Percentiles rank a stretch among this genome's conserved stretches.
These are phyloP conservation scores for Hyphopichia fennica DNA, from an alignment of 1,139 yeast genomes.

Conservation along the genomic window DNA sequence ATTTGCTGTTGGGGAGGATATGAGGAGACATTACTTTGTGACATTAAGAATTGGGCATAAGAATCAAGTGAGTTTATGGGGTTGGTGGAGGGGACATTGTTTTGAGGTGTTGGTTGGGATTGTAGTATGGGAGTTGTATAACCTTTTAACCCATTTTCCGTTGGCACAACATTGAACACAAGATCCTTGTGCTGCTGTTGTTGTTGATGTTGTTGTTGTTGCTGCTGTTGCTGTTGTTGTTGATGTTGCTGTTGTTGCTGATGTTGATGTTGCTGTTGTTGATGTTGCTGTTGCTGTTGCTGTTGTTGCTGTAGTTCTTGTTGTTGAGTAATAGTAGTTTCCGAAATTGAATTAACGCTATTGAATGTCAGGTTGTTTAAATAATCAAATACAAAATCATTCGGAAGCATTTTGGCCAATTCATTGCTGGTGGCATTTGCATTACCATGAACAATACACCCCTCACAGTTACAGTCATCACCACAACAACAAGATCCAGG, in stretches of 20 bases:
- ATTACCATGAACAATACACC: slow-evolving; percentile 47
- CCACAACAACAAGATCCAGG: slow-evolving; percentile 55
- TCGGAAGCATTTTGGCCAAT: slow-evolving; percentile 9
- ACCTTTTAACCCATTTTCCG: neutral
- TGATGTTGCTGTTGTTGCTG: too few species aligned
- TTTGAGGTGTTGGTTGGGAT: neutral
- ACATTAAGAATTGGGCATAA: slow-evolving; percentile 1
- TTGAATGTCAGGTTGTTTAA: slow-evolving; percentile 4
- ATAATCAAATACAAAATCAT: slow-evolving; percentile 8
- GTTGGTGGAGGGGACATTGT: neutral
- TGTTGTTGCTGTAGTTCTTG: too few species aligned
- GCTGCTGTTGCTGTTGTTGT: too few species aligned
- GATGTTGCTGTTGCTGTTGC: too few species aligned
- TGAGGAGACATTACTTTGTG: slow-evolving; percentile 1
- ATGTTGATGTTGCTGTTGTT: too few species aligned
- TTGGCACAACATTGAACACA: neutral
- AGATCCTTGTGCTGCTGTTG: neutral
- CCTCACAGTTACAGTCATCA: slow-evolving; percentile 46
- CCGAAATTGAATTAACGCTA: neutral
- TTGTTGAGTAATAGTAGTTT: too few species aligned
- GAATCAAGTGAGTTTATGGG: neutral
- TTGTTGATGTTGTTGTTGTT: neutral
- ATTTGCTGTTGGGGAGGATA: too few species aligned
- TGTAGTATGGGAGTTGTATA: neutral
- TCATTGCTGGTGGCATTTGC: slow-evolving; percentile 15